Percentiles rank a stretch among this genome's conserved stretches.
Conservation (phyloP, 208 protist species). For the Crithidia bombi region DNA sequence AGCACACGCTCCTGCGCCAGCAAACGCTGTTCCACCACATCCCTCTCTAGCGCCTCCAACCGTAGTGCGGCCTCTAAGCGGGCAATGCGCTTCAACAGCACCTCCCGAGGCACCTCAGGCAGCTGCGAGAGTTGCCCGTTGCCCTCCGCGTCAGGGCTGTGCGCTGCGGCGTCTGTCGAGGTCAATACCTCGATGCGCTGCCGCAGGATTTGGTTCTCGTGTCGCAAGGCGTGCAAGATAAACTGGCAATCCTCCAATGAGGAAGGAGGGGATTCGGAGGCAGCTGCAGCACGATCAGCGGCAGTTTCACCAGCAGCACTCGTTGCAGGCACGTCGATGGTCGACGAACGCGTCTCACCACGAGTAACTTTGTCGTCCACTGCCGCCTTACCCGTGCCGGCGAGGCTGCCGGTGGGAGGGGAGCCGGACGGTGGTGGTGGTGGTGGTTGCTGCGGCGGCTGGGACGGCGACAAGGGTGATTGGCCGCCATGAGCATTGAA, state of each 20-base stretch:
- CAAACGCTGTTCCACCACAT: constrained; percentile 43
- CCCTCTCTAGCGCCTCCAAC: constrained; percentile 50
- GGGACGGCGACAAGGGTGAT: neutral
- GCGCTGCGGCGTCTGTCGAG: constrained; percentile 16
- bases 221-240: constrained; percentile 41
- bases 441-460: too few relatives aligned
- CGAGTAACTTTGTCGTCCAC: neutral
- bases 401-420: neutral
- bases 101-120: constrained; percentile 9
- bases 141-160: constrained; percentile 4
- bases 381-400: neutral
- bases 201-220: constrained; percentile 48
- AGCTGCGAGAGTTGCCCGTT: neutral
- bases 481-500: neutral
- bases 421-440: neutral
- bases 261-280: neutral
- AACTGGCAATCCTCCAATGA: constrained; percentile 22
- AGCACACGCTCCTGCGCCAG: constrained; percentile 52
- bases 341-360: neutral
- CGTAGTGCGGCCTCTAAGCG: constrained; percentile 54
- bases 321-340: neutral
- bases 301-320: neutral
- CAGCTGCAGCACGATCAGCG: neutral
- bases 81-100: constrained; percentile 41
- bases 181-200: constrained; percentile 47